Percentiles rank a stretch among this genome's conserved stretches.
These are phyloP conservation scores for Colletotrichum tofieldiae DNA, from an alignment of 2,329 filamentous ascomycete genomes.

Conservation along the genomic window DNA sequence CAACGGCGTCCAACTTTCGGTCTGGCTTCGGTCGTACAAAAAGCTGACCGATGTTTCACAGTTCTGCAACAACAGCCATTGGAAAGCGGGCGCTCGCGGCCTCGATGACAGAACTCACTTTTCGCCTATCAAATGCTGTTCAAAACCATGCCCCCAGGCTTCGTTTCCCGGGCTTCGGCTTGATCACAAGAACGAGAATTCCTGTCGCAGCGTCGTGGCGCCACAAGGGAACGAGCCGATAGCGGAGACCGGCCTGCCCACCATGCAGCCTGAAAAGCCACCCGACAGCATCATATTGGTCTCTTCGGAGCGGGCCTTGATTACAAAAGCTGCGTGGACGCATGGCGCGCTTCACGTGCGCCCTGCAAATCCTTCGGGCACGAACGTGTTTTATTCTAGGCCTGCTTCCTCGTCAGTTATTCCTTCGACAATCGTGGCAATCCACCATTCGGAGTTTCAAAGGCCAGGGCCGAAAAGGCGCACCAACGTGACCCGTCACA, in stretches of 20 bases:
- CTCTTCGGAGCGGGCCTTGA: too few relatives aligned
- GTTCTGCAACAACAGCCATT: not conserved
- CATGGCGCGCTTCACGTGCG: not conserved
- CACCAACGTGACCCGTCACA: not conserved
- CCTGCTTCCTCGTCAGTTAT: not conserved
- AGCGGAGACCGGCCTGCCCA: not conserved
- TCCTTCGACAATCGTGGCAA: not conserved
- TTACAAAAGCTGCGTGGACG: not conserved
- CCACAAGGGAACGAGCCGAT: not conserved
- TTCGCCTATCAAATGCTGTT: not conserved
- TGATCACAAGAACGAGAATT: too few relatives aligned
- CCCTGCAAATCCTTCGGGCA: not conserved
- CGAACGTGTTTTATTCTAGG: not conserved
- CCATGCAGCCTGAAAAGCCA: too few relatives aligned
- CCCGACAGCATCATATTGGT: not conserved
- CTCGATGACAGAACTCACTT: not conserved
- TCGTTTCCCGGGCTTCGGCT: not conserved
- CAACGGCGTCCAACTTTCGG: not conserved
- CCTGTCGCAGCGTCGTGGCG: not conserved
- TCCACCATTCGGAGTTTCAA: not conserved
- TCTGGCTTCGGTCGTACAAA: not conserved
- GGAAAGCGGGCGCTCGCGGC: not conserved
- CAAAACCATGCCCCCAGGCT: not conserved
- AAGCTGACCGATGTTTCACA: not conserved
- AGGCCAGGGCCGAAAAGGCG: not conserved